These are phyloP conservation scores for Shiraia bambusicola DNA, from an alignment of 2,329 filamentous ascomycete genomes.

Conservation along the genomic window DNA sequence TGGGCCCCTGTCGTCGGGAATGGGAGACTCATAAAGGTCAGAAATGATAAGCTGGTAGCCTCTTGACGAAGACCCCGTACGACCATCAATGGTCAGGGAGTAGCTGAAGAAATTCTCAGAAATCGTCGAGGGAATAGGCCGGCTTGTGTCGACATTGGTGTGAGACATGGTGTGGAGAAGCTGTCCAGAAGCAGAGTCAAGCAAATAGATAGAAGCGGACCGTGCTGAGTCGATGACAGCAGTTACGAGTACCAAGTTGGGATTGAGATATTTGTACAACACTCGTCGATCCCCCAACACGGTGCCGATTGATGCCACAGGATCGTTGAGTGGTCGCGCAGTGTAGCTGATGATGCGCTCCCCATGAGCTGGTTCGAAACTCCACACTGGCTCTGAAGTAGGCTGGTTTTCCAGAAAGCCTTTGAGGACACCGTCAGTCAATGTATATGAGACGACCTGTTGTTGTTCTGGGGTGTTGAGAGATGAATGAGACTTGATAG, in stretches of 20 bases:
- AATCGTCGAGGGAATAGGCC: conserved; percentile 74
- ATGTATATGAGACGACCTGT: conserved; percentile 33
- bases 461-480: conserved; percentile 20
- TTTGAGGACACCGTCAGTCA: conserved; percentile 36
- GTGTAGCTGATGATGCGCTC: conserved; percentile 70
- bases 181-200: conserved; percentile 84
- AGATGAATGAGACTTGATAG: conserved; percentile 14
- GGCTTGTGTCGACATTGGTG: conserved; percentile 69
- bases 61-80: conserved; percentile 60
- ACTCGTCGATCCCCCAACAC: conserved; percentile 92
- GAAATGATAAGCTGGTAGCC: conserved; percentile 84
- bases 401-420: conserved; percentile 30
- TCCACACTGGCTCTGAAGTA: conserved; percentile 59
- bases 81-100: conserved; percentile 63
- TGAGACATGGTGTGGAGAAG: conserved; percentile 72
- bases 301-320: conserved; percentile 90
- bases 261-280: conserved; percentile 94
- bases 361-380: conserved; percentile 65
- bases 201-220: conserved; percentile 70
- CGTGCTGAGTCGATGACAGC: conserved; percentile 61
- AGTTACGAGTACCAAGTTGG: conserved; percentile 78
- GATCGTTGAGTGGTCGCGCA: conserved; percentile 72
- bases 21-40: conserved; percentile 85
- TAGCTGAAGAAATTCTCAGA: conserved; percentile 97
- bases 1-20: conserved; percentile 80